These are phyloP conservation scores for Scleroderma bovista DNA, from an alignment of 768 basidiomycete genomes.

Conservation along the genomic window DNA sequence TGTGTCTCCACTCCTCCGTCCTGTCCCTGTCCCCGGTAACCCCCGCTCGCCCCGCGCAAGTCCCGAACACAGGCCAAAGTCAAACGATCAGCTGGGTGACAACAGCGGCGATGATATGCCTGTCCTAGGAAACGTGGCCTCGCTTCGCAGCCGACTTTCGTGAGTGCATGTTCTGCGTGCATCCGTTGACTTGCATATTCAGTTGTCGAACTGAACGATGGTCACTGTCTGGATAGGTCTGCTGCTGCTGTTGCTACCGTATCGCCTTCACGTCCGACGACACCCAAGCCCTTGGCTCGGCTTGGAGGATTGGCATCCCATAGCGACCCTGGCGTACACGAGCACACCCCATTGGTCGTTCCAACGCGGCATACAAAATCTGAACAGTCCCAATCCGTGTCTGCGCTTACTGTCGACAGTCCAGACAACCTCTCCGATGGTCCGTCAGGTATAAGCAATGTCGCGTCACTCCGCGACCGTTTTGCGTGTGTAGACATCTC, in stretches of 20 bases:
- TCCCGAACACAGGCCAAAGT: conserved; percentile 10
- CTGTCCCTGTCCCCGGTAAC: conserved; percentile 37
- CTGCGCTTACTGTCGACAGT: conserved; percentile 1
- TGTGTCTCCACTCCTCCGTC: conserved; percentile 48
- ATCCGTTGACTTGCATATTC: neutral
- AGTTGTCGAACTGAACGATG: neutral
- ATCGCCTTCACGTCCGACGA: conserved; percentile 9
- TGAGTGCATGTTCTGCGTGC: conserved; percentile 30
- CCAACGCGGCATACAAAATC: conserved; percentile 15
- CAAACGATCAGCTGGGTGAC: conserved; percentile 5
- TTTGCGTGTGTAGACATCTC: conserved; percentile 15
- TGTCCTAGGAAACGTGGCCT: conserved; percentile 29
- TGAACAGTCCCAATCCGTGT: conserved; percentile 1
- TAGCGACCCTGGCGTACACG: conserved; percentile 12
- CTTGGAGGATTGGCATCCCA: conserved; percentile 14
- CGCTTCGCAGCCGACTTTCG: conserved; percentile 43
- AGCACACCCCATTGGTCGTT: conserved; percentile 9
- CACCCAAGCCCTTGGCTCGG: conserved; percentile 12
- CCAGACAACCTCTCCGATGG: neutral
- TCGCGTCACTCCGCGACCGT: conserved; percentile 37
- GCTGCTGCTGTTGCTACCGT: conserved; percentile 4
- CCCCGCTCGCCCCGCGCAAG: conserved; percentile 17
- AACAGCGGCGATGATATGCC: conserved; percentile 11
- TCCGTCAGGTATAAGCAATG: conserved; percentile 17
- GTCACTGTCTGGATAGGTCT: conserved; percentile 7